Percentiles rank a stretch among this genome's conserved stretches.
Evolutionary conservation across 1,284 basidiomycete species (phyloP).

Genomic region (Sporisorium scitamineum): DNA sequence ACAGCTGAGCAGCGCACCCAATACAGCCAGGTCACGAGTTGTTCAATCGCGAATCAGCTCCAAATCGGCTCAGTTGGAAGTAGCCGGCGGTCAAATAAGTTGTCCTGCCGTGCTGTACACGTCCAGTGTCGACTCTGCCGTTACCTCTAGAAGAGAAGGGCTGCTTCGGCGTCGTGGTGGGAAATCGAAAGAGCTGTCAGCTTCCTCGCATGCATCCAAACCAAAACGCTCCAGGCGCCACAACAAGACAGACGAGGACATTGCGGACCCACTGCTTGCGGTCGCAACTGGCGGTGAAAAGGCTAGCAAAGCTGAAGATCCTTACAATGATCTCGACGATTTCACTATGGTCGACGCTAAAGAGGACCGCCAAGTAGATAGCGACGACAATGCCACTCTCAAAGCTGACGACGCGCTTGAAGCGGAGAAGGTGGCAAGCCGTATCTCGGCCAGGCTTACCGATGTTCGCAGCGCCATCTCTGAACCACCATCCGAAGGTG

Average conservation of each 20-base stretch:
- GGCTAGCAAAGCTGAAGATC: background rate
- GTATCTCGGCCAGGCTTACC: slow-evolving; percentile 38
- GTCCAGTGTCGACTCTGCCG: slow-evolving; percentile 13
- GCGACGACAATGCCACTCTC: slow-evolving; percentile 29
- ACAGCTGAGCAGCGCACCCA: background rate
- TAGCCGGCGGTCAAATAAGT: slow-evolving; percentile 43
- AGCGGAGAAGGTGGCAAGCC: slow-evolving; percentile 41
- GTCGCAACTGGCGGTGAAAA: background rate
- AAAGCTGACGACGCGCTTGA: slow-evolving; percentile 23
- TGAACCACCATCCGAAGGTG: slow-evolving; percentile 26
- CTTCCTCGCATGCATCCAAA: background rate
- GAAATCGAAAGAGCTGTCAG: slow-evolving; percentile 2
- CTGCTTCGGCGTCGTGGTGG: slow-evolving; percentile 15
- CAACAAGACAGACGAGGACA: slow-evolving; percentile 4
- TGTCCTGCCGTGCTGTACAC: slow-evolving; percentile 32
- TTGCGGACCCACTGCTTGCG: slow-evolving; percentile 18
- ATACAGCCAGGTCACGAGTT: slow-evolving; percentile 3
- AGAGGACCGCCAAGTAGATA: slow-evolving; percentile 6
- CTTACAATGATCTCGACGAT: slow-evolving; percentile 3
- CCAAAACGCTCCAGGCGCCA: background rate
- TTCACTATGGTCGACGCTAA: slow-evolving; percentile 10
- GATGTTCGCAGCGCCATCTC: slow-evolving; percentile 17
- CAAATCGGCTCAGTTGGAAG: slow-evolving; percentile 25
- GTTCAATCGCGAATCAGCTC: slow-evolving; percentile 18
- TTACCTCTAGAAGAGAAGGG: background rate